A percentile compares a stretch with the other conserved stretches of the same genome.
phyloP scores from a whole-genome alignment of 1,139 yeast genomes.

The Arxiozyma telluris region DNA sequence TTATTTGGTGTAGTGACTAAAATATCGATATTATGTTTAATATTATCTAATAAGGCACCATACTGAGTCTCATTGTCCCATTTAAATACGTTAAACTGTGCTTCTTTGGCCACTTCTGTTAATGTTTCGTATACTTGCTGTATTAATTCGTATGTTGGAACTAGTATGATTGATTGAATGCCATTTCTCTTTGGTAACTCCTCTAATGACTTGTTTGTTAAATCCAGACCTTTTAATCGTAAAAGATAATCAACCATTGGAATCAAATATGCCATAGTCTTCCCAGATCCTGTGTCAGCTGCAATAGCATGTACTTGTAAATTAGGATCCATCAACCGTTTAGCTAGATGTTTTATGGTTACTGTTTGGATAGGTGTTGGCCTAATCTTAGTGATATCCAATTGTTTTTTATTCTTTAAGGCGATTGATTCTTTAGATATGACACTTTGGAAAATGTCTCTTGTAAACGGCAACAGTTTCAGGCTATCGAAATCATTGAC shows the following conservation, averaged over 20 bases:
- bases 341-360: constrained; percentile 43
- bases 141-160: constrained; percentile 86
- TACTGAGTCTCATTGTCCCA: constrained; percentile 51
- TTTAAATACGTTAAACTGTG: constrained; percentile 42
- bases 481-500: constrained; percentile 57
- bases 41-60: constrained; percentile 40
- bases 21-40: constrained; percentile 56
- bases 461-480: constrained; percentile 56
- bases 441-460: constrained; percentile 54
- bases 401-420: constrained; percentile 6
- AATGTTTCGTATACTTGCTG: constrained; percentile 59
- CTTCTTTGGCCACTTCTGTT: constrained; percentile 39
- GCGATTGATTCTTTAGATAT: constrained; percentile 38
- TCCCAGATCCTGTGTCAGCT: constrained; percentile 96
- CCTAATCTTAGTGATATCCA: constrained; percentile 21
- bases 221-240: constrained; percentile 35
- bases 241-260: constrained; percentile 63
- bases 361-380: constrained; percentile 62
- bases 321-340: constrained; percentile 32
- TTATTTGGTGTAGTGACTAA: constrained; percentile 80
- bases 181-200: constrained; percentile 26
- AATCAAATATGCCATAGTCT: constrained; percentile 83
- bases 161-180: constrained; percentile 60
- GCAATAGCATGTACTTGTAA: constrained; percentile 70
- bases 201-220: neutral